Base-by-base conservation (phyloP, 2,329 filamentous ascomycete genomes). In the Chaetothyriales sp. region DNA sequence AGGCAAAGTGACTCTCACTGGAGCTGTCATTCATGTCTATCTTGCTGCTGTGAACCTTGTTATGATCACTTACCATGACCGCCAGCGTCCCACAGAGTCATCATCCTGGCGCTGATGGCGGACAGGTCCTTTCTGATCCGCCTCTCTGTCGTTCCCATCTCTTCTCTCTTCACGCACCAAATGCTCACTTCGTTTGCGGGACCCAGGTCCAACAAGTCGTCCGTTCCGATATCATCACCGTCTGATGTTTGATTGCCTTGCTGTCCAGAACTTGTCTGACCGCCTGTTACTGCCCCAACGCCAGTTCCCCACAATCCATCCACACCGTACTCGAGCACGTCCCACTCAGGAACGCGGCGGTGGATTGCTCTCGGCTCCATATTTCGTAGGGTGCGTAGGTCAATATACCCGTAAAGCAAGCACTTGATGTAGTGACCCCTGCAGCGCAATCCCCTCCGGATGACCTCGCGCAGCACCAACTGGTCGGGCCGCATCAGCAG, bases 341-440 rank as follows among this genome's bases (percentile, higher is more conserved):
- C 22, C 22, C 57, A 32, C 15, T 47, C 44, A 3, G 47, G 51
- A 25, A 53, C 53, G 18, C 58, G 51, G 18, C 58, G 47, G 10
- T 51, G 51, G 36, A 54, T 56, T 18, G 46, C 78, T 72, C 47
- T 69, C 1, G 77, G 74, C 0, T 73, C 69, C 4, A 77, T 59
- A 61, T 79, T 74, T 55, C 68, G 62, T 47, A 76, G 72, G 1
- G 71, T 77, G 3, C 62, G 47, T 48, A 70, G 72, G 63, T 83
- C 72, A 25, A 81, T 66, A 60, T 75, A 75, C 0, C 84, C 83
- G 70, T 77, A 85, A 70, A 59, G 49, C 51, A 61, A 32, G 52
- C 55, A 57, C 9, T 49, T 49, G 22, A 60, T 18, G 48, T 55
- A 58, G 22, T 59, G 52, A 44, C 55, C 52, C 5, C 49, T 44